Evolutionary conservation across 768 basidiomycete species (phyloP).

Genomic region (Amanita brunnescens): DNA sequence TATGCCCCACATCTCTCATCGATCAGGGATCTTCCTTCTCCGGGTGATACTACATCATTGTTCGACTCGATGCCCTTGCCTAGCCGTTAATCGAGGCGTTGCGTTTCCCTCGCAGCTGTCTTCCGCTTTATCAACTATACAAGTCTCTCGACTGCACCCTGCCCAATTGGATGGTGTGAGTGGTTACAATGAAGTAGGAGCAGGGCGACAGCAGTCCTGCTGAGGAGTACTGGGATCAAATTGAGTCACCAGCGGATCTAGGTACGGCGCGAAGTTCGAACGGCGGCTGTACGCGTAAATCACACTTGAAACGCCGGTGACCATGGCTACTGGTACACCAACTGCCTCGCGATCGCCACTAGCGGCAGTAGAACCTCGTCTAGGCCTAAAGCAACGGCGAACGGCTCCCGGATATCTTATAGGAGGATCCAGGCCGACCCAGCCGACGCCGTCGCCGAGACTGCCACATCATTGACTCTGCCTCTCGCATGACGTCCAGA

Average conservation of each 20-base stretch:
- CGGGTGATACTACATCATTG: constrained; percentile 32
- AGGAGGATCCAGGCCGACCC: constrained; percentile 11
- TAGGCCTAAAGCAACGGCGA: constrained; percentile 30
- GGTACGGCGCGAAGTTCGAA: constrained; percentile 26
- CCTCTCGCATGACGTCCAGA: constrained; percentile 5
- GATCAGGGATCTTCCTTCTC: constrained; percentile 23
- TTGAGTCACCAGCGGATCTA: constrained; percentile 61
- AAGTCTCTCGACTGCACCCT: constrained; percentile 8
- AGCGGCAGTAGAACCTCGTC: constrained; percentile 8
- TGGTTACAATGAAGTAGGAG: not conserved
- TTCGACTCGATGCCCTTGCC: constrained; percentile 34
- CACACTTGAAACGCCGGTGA: constrained; percentile 27
- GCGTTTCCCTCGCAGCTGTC: constrained; percentile 75
- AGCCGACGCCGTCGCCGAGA: not conserved
- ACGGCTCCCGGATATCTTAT: constrained; percentile 37
- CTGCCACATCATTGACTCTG: constrained; percentile 9
- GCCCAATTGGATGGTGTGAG: not conserved
- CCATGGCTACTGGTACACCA: constrained; percentile 37
- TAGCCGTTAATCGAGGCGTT: constrained; percentile 50
- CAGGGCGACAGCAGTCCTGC: constrained; percentile 19
- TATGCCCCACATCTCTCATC: constrained; percentile 46
- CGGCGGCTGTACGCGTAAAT: constrained; percentile 27
- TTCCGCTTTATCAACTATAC: constrained; percentile 57
- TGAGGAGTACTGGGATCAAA: constrained; percentile 76
- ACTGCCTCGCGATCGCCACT: constrained; percentile 13